Base-by-base conservation (phyloP, 805 yeast species). In the Lipomyces mesembrius region DNA sequence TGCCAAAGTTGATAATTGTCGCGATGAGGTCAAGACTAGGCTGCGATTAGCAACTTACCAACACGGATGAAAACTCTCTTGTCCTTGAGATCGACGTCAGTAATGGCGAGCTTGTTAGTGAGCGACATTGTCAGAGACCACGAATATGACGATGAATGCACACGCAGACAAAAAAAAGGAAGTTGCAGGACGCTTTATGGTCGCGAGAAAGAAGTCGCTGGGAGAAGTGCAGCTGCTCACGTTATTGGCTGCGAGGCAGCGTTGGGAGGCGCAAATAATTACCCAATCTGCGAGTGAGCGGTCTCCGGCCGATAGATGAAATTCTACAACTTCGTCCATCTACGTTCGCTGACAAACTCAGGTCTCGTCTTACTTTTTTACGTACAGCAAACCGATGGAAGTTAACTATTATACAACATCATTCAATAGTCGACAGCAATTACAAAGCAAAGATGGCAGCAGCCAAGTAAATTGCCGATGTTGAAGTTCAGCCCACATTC, bases 31-130 rank as follows among this genome's bases (percentile, higher is more conserved):
- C 8, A 55, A 35, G 62, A 35, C 20, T 32, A 7, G 64, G n/a
- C 25, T 14, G 51, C 32, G 34, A 46, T 14, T 25, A 25, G 17
- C 11, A 5, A 74, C 78, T 35, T 79, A 81, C 94, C 98, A 71
- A 96, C 99, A 84, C 99, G 91, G 86, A 95, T 94, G 84, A 95
- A 93, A 81, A 95, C 99, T 80, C 98, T 88, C 87, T 95, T 93
- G 81, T 86, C 93, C 76, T 88, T 80, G 80, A 92, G 88, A 79
- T 87, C 87, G 75, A 95, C 83, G 82, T 95, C 99, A 79, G 89
- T 87, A 81, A 95, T 97, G 67, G 97, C 89, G 76, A 95, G 86
- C 83, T 95, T 95, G 82, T 85, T 90, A 66, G 97, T 87, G 80
- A 95, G 87, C 75, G 99, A 96, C 99, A 95, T 95, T 62, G 25